phyloP scores from a whole-genome alignment of 345 rosid genomes.

The Eucalyptus tenuipes region DNA sequence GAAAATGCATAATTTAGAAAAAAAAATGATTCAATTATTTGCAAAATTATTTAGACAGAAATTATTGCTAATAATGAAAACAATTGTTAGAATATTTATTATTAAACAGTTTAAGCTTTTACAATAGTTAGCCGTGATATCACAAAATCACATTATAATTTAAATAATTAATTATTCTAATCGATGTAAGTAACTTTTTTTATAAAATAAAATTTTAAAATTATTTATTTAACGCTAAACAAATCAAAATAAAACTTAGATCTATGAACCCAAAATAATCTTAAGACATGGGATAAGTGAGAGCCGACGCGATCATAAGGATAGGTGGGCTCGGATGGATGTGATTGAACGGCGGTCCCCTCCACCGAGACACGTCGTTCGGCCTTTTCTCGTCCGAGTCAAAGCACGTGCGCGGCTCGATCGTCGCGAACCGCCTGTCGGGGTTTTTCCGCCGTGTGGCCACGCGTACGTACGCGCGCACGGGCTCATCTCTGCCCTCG shows the following conservation, averaged over 20 bases:
- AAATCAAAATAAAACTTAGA: not conserved
- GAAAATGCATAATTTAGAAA: too few relatives aligned
- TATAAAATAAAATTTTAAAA: too few relatives aligned
- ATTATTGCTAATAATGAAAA: not conserved
- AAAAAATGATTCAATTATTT: accelerated
- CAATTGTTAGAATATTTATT: too few relatives aligned
- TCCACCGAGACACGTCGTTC: not conserved
- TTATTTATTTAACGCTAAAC: not conserved
- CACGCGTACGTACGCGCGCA: not conserved
- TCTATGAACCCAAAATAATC: not conserved
- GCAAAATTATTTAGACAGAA: accelerated
- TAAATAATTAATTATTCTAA: not conserved
- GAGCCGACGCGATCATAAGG: not conserved
- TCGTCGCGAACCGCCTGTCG: not conserved
- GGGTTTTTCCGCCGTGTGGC: not conserved
- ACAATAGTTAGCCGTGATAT: too few relatives aligned
- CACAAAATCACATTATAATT: too few relatives aligned
- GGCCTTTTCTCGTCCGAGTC: not conserved
- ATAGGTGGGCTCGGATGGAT: not conserved
- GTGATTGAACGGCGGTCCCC: not conserved
- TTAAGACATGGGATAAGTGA: not conserved
- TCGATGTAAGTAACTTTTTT: too few relatives aligned
- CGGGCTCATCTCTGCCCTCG: not conserved
- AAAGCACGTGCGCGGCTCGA: not conserved
- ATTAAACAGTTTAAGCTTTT: accelerated